phyloP scores from a whole-genome alignment of 2,329 filamentous ascomycete genomes.

The Diaporthe australafricana region DNA sequence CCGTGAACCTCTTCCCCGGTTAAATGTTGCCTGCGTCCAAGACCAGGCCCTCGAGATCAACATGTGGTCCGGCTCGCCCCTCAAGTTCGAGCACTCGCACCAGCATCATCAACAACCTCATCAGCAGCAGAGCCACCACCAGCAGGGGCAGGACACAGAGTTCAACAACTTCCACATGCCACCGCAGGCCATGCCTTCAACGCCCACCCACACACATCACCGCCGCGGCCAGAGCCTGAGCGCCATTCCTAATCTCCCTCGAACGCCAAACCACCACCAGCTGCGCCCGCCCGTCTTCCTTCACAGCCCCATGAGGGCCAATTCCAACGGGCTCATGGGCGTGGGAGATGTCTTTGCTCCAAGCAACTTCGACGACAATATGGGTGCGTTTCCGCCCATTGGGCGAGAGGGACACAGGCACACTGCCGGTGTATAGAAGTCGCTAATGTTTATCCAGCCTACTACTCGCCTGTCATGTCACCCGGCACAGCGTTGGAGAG shows the following conservation, averaged over 20 bases:
- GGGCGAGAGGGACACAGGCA: neutral
- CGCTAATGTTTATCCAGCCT: conserved; percentile 28
- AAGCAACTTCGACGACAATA: conserved; percentile 34
- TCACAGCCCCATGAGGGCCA: conserved; percentile 35
- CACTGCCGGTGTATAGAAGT: neutral
- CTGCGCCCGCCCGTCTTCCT: conserved; percentile 37
- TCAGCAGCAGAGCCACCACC: neutral
- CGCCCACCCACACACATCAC: conserved; percentile 36
- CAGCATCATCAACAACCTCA: conserved; percentile 23
- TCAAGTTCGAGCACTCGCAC: conserved; percentile 37
- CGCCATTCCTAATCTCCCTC: conserved; percentile 30
- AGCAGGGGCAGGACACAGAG: conserved; percentile 29
- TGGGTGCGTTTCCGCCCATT: conserved; percentile 32
- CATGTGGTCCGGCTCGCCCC: conserved; percentile 36
- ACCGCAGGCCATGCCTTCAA: conserved; percentile 34
- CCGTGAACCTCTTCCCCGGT: conserved; percentile 1
- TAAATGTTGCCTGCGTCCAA: conserved; percentile 8
- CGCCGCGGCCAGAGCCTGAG: conserved; percentile 36
- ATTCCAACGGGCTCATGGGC: conserved; percentile 34
- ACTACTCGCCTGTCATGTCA: conserved; percentile 36
- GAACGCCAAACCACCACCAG: conserved; percentile 33
- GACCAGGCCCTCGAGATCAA: conserved; percentile 17
- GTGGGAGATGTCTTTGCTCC: conserved; percentile 36
- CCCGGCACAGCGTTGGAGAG: conserved; percentile 34
- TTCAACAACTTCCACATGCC: conserved; percentile 37